These are phyloP conservation scores for Trichoderma aggressivum DNA, from an alignment of 2,329 filamentous ascomycete genomes.

Conservation along the genomic window DNA sequence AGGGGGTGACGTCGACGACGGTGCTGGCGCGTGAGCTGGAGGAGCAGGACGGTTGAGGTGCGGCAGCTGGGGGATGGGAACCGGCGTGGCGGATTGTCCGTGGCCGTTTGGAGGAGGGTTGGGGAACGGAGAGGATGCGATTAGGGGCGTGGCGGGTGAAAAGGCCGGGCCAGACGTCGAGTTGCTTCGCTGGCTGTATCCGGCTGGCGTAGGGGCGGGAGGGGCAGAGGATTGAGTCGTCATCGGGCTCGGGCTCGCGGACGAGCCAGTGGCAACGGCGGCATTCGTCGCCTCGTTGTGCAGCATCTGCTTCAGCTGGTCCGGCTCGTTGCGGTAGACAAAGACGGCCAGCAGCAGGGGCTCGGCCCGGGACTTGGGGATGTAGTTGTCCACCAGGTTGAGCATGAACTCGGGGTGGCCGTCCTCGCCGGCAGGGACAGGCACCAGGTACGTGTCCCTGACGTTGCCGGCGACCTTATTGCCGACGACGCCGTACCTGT, in stretches of 20 bases:
- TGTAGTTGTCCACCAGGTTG: conserved; percentile 78
- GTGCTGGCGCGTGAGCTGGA: conserved; percentile 19
- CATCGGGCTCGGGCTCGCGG: not conserved
- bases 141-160: conserved; percentile 50
- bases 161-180: conserved; percentile 51
- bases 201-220: conserved; percentile 35
- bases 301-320: conserved; percentile 31
- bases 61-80: conserved; percentile 36
- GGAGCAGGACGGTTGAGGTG: conserved; percentile 26
- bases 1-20: not conserved
- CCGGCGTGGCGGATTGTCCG: conserved; percentile 35
- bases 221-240: conserved; percentile 17
- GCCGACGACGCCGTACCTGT: conserved; percentile 82
- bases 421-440: conserved; percentile 68
- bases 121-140: conserved; percentile 32
- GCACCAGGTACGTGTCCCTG: conserved; percentile 87
- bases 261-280: conserved; percentile 7
- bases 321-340: conserved; percentile 67
- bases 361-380: conserved; percentile 69
- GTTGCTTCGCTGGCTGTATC: conserved; percentile 41
- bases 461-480: conserved; percentile 73
- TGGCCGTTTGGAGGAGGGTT: conserved; percentile 32
- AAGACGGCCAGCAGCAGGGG: conserved; percentile 80
- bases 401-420: conserved; percentile 82
- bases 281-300: conserved; percentile 22